Percentiles rank a stretch among this genome's conserved stretches.
phyloP scores from a whole-genome alignment of 108 stramenopile genomes.

The Nannochloropsis gaditana region DNA sequence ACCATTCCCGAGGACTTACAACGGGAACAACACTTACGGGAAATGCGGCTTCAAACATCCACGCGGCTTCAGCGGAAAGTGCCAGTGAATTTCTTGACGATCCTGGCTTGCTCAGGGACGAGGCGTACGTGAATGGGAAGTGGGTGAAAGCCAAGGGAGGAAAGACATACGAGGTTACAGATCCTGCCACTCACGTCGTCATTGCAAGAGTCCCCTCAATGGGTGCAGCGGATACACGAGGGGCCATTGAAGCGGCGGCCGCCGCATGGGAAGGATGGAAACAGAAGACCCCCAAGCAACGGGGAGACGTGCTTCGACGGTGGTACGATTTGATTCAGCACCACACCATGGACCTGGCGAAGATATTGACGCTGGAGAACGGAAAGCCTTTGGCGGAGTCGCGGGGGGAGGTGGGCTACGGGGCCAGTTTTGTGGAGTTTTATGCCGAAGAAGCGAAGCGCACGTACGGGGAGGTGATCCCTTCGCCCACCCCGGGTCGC shows the following conservation, averaged over 20 bases:
- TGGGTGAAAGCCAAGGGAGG: constrained; percentile 36
- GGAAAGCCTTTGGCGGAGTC: constrained; percentile 89
- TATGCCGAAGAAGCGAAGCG: constrained; percentile 79
- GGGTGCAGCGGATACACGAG: constrained; percentile 23
- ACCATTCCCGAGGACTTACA: background rate
- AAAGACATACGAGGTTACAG: constrained; percentile 35
- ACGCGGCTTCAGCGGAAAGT: background rate
- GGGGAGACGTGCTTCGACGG: constrained; percentile 36
- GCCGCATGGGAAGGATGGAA: constrained; percentile 44
- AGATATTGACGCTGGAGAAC: constrained; percentile 79
- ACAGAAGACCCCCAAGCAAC: constrained; percentile 44
- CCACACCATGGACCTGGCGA: constrained; percentile 38
- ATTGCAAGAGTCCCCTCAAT: constrained; percentile 35
- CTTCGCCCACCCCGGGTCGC: constrained; percentile 31
- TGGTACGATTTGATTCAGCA: constrained; percentile 39
- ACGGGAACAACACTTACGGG: background rate
- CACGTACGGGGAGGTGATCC: constrained; percentile 57
- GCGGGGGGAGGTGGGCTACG: constrained; percentile 76
- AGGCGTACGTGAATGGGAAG: constrained; percentile 38
- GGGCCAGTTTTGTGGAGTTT: constrained; percentile 68
- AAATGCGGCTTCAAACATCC: background rate
- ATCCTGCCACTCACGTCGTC: constrained; percentile 47
- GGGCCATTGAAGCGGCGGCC: constrained; percentile 34
- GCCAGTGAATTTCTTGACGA: constrained; percentile 8
- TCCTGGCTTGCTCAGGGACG: constrained; percentile 24